phyloP scores from a whole-genome alignment of 2,329 filamentous ascomycete genomes.

The Ophiostoma piceae region DNA sequence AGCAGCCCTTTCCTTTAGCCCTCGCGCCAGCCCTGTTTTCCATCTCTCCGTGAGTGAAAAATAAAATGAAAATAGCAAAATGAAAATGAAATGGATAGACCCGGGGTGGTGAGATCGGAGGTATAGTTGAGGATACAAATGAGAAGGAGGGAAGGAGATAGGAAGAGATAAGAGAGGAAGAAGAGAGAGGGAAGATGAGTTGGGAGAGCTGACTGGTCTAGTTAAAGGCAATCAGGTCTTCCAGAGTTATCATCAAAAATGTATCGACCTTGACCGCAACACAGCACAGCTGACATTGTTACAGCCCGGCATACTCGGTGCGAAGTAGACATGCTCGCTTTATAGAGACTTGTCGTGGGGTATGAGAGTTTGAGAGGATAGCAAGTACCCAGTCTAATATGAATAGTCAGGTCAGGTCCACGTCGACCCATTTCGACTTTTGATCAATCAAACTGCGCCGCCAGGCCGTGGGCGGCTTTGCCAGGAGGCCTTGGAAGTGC shows the following conservation, averaged over 20 bases:
- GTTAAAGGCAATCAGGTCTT: neutral
- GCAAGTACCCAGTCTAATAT: neutral
- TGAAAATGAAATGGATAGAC: neutral
- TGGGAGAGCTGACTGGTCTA: neutral
- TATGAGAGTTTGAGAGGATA: neutral
- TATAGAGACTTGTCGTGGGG: neutral
- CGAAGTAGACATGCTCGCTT: neutral
- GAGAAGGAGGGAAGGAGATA: neutral
- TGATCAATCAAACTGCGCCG: slow-evolving; percentile 1
- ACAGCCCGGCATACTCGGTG: slow-evolving; percentile 16
- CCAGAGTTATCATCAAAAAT: neutral
- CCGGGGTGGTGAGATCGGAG: neutral
- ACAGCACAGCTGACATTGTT: slow-evolving; percentile 26
- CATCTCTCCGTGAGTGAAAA: slow-evolving; percentile 13
- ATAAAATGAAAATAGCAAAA: slow-evolving; percentile 11
- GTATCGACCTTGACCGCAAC: slow-evolving; percentile 16
- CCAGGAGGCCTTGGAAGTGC: slow-evolving; percentile 1
- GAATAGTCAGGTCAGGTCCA: neutral
- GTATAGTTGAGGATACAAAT: neutral
- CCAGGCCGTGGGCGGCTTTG: slow-evolving; percentile 13
- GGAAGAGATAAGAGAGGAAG: neutral
- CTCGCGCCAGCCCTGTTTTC: slow-evolving; percentile 18
- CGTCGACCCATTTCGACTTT: slow-evolving; percentile 10
- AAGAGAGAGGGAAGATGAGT: neutral
- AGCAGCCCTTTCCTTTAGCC: slow-evolving; percentile 15